Conservation (phyloP, 2,329 filamentous ascomycete species). For the Coniella vitis region DNA sequence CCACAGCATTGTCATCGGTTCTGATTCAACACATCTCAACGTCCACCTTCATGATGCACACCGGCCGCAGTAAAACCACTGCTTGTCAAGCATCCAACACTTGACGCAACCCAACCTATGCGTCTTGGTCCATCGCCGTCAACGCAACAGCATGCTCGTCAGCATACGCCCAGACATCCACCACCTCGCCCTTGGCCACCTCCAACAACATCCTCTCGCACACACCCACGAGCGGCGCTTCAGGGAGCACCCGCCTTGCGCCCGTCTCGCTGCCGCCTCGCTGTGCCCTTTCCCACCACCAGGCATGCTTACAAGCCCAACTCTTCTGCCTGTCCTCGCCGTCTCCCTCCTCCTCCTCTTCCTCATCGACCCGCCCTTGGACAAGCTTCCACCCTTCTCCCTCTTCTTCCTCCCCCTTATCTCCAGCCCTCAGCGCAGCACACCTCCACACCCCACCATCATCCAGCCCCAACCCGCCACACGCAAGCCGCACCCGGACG, state of each 20-base stretch:
- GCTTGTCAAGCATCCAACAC: no score
- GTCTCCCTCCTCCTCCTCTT: no score
- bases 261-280: neutral
- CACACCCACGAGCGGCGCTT: constrained; percentile 27
- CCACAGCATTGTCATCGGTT: no score
- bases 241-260: constrained; percentile 19
- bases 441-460: constrained; percentile 26
- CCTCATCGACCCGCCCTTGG: no score
- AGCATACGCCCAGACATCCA: constrained; percentile 23
- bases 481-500: constrained; percentile 25
- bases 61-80: no score
- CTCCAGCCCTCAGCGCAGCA: neutral
- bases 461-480: constrained; percentile 26
- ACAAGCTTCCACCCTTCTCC: no score
- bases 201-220: constrained; percentile 25
- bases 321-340: no score
- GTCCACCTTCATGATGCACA: no score
- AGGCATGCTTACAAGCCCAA: neutral
- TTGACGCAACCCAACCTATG: no score
- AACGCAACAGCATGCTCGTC: constrained; percentile 1
- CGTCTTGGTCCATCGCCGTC: neutral
- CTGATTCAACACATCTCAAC: no score
- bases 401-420: no score
- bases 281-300: neutral
- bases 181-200: constrained; percentile 19